Evolutionary conservation across 169 alveolate genomes (phyloP), one percentile per base, ranked within the genome.

Genomic region (Blepharisma undulans): DNA sequence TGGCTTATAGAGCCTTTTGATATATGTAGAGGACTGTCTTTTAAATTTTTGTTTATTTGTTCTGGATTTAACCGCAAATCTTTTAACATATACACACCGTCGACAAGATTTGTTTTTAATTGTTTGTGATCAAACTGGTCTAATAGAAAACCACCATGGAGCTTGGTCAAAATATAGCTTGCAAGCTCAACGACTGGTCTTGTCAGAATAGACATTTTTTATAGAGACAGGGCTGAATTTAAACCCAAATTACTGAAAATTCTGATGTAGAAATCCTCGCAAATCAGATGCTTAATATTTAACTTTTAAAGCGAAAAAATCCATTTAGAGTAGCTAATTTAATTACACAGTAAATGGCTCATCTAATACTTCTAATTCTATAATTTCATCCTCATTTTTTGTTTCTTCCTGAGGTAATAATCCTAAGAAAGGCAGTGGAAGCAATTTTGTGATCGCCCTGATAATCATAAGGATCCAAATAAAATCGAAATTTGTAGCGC

Each of bases 151-250:
- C 91, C 91, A 21, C 91, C 91, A 34, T 86, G 91, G 84, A 86
- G 80, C 59, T 85, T 27, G 18, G 91, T 86, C 36, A 86, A 72
- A 18, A 86, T 22, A 72, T 86, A 86, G 32, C 91, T 22, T 19
- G 72, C 27, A 86, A 86, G 91, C 36, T 86, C 91, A 21, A 61
- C 91, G 22, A 86, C 36, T 22, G 91, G 91, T 72, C 91, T 61
- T 86, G 91, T 86, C 66, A 86, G 91, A 72, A 86, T 27, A 18
- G 91, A 86, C 91, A 86, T 86, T 86, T 34, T 78, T 29, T 29
- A 27, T 32, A 32, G 66, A 48, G 66, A 48, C 66, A 48, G 66
- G 66, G 66, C 10, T 48, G 66, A 48, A 48, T 48, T 48, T 48
- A 48, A 48, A 48, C 66, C 66, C 3, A 48, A 48, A 48, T 48